phyloP scores from a whole-genome alignment of 106 monocot species.

The Allium cepa region DNA sequence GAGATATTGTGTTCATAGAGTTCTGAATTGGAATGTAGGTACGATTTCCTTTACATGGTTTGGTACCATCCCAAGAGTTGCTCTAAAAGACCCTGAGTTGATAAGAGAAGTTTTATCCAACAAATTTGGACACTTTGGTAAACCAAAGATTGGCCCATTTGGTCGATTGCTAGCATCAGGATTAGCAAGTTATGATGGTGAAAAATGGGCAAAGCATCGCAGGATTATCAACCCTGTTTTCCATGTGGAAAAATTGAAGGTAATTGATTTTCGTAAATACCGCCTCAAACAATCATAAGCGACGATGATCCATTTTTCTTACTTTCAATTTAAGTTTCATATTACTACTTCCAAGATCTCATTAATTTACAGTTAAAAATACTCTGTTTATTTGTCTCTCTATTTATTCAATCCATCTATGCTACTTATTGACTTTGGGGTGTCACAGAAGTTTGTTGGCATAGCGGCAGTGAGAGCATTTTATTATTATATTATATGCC shows the following conservation, averaged over 20 bases:
- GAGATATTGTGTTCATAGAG: not conserved
- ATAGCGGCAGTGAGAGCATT: no score
- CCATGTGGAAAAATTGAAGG: slow-evolving; percentile 76
- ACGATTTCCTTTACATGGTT: slow-evolving; percentile 50
- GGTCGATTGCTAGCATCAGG: slow-evolving; percentile 19
- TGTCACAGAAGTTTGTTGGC: no score
- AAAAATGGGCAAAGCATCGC: slow-evolving; percentile 75
- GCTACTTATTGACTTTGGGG: no score
- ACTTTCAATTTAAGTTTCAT: no score
- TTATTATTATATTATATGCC: no score
- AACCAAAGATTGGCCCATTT: slow-evolving; percentile 11
- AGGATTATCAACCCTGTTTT: slow-evolving; percentile 81
- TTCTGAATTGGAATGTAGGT: slow-evolving; percentile 27
- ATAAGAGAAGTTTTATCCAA: slow-evolving; percentile 46
- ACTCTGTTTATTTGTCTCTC: no score
- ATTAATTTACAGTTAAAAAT: no score
- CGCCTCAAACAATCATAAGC: no score
- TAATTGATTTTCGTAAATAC: slow-evolving; percentile 7
- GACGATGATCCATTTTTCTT: no score
- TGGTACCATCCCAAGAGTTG: slow-evolving; percentile 46
- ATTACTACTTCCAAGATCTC: no score
- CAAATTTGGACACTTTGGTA: slow-evolving; percentile 61
- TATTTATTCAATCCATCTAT: no score
- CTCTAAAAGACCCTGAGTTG: slow-evolving; percentile 49
- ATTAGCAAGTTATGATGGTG: slow-evolving; percentile 42